Percentiles rank a stretch among this genome's conserved stretches.
phyloP scores from a whole-genome alignment of 2,329 filamentous ascomycete species.

The Biscogniauxia sp. region DNA sequence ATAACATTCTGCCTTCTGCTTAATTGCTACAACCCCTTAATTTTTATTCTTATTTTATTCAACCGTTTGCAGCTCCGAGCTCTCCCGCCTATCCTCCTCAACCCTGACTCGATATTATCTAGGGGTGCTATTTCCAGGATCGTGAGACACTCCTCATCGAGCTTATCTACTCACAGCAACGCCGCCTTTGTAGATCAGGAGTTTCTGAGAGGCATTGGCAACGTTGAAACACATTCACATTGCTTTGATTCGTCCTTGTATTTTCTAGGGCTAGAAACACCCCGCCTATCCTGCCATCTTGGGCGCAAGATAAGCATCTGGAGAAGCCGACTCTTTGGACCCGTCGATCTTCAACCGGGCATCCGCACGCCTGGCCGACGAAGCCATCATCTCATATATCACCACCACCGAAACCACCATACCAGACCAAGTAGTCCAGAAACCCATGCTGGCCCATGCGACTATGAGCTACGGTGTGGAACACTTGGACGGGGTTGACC shows the following conservation, averaged over 20 bases:
- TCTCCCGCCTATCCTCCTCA: background rate
- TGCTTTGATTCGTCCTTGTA: background rate
- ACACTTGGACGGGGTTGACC: conserved; percentile 35
- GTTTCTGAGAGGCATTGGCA: background rate
- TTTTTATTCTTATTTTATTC: background rate
- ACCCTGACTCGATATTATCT: background rate
- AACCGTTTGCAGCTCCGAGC: background rate
- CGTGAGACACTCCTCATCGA: background rate
- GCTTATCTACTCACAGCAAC: background rate
- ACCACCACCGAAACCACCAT: background rate
- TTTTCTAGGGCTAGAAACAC: background rate
- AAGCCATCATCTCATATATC: conserved; percentile 6
- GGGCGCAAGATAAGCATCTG: background rate
- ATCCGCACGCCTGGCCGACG: background rate
- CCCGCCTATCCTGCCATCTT: background rate
- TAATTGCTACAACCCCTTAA: background rate
- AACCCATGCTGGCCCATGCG: conserved; percentile 20
- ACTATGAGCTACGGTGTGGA: conserved; percentile 42
- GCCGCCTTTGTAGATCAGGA: background rate
- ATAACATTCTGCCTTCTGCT: background rate
- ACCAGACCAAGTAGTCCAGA: background rate
- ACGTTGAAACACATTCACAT: background rate
- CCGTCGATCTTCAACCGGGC: no score
- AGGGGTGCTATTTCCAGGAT: background rate
- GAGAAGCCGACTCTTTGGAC: background rate